Percentiles rank a stretch among this genome's conserved stretches.
Evolutionary conservation across 2,329 filamentous ascomycete genomes (phyloP).

Genomic region (Talaromyces sp.): DNA sequence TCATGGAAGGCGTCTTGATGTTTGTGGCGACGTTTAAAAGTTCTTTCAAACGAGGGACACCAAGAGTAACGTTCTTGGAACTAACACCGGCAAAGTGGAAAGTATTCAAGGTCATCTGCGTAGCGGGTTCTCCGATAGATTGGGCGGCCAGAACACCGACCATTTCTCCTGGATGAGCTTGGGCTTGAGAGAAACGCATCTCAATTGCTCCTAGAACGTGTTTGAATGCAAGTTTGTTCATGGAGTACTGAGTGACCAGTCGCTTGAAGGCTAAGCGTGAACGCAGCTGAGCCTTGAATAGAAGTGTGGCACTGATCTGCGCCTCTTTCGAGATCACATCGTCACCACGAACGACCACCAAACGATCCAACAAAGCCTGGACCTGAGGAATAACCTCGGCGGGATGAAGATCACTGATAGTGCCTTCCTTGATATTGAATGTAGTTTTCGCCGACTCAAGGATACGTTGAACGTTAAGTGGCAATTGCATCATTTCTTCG

Average conservation of each 20-base stretch:
- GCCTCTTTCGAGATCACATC: slow-evolving; percentile 83
- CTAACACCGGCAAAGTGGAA: slow-evolving; percentile 99
- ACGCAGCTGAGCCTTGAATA: slow-evolving; percentile 89
- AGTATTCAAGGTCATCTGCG: slow-evolving; percentile 98
- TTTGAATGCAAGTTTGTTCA: slow-evolving; percentile 89
- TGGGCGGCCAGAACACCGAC: slow-evolving; percentile 96
- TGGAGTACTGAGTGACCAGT: slow-evolving; percentile 76
- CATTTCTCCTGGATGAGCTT: slow-evolving; percentile 95
- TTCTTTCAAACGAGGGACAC: slow-evolving; percentile 98
- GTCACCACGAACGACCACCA: slow-evolving; percentile 81
- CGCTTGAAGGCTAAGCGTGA: slow-evolving; percentile 91
- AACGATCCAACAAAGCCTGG: slow-evolving; percentile 68
- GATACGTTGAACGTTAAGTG: slow-evolving; percentile 86
- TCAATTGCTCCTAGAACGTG: slow-evolving; percentile 90
- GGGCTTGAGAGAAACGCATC: slow-evolving; percentile 79
- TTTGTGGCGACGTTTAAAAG: slow-evolving; percentile 97
- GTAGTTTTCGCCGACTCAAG: slow-evolving; percentile 86
- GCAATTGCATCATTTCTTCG: slow-evolving; percentile 84
- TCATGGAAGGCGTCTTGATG: slow-evolving; percentile 98
- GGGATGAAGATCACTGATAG: slow-evolving; percentile 85
- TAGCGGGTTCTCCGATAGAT: slow-evolving; percentile 97
- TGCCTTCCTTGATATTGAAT: slow-evolving; percentile 83
- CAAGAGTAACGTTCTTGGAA: slow-evolving; percentile 98
- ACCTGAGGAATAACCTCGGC: slow-evolving; percentile 82
- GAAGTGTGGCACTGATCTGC: slow-evolving; percentile 79